Percentiles rank a stretch among this genome's conserved stretches.
phyloP scores from a whole-genome alignment of 2,329 filamentous ascomycete genomes.

The Alternaria gaisen region DNA sequence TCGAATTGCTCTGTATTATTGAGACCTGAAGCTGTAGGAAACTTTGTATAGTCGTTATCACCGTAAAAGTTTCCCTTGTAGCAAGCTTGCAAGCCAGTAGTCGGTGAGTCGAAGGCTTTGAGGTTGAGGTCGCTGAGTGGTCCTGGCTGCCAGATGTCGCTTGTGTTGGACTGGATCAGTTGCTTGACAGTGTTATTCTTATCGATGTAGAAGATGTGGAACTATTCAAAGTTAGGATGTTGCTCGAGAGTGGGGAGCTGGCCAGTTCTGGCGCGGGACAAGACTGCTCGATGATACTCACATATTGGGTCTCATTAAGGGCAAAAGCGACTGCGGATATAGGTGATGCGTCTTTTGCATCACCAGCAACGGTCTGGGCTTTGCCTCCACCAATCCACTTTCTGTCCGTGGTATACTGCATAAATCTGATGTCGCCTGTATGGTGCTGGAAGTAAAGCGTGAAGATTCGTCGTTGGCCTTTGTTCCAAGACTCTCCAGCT shows the following conservation, averaged over 20 bases:
- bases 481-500: constrained; percentile 55
- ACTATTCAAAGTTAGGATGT: constrained; percentile 24
- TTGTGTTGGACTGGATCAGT: constrained; percentile 51
- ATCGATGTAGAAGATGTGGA: constrained; percentile 55
- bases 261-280: background rate
- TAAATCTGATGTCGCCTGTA: constrained; percentile 53
- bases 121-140: constrained; percentile 74
- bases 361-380: constrained; percentile 51
- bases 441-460: constrained; percentile 58
- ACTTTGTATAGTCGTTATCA: constrained; percentile 51
- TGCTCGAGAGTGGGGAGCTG: background rate
- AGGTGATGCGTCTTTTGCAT: constrained; percentile 56
- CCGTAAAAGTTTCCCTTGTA: constrained; percentile 73
- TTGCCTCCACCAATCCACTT: constrained; percentile 52
- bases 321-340: constrained; percentile 56
- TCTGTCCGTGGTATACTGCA: constrained; percentile 49
- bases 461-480: constrained; percentile 49
- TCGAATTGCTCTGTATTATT: constrained; percentile 36
- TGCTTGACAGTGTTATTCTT: constrained; percentile 52
- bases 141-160: constrained; percentile 53
- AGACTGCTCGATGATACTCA: constrained; percentile 23
- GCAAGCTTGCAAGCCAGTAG: constrained; percentile 82
- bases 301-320: constrained; percentile 49
- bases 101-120: constrained; percentile 88
- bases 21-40: constrained; percentile 42